Percentiles rank a stretch among this genome's conserved stretches.
phyloP scores from a whole-genome alignment of 1,284 basidiomycete species.

The Sporisorium scitamineum region DNA sequence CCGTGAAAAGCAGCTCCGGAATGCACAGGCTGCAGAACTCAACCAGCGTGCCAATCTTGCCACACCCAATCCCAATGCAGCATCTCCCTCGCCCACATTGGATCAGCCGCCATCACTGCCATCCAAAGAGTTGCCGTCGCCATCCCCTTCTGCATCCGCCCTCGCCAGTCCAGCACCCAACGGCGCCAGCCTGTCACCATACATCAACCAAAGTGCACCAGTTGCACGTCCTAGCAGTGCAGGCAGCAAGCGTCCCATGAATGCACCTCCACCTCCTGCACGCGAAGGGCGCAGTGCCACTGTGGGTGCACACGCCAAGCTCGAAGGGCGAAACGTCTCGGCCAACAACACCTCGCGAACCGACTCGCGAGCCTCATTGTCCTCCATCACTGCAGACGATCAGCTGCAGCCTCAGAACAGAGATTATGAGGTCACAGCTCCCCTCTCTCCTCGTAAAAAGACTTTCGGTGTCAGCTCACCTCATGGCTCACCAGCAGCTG shows the following conservation, averaged over 20 bases:
- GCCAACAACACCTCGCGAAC: constrained; percentile 20
- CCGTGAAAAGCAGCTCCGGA: constrained; percentile 43
- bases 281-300: constrained; percentile 40
- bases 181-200: constrained; percentile 33
- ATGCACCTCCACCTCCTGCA: constrained; percentile 48
- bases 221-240: constrained; percentile 33
- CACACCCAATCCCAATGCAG: background rate
- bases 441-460: constrained; percentile 40
- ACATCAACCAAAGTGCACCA: constrained; percentile 19
- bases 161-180: constrained; percentile 28
- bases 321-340: constrained; percentile 12
- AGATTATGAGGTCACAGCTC: constrained; percentile 26
- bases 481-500: constrained; percentile 14
- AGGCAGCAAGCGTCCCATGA: constrained; percentile 40
- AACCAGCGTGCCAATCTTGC: constrained; percentile 6
- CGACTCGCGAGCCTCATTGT: constrained; percentile 25
- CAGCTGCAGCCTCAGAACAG: constrained; percentile 5
- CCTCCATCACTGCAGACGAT: constrained; percentile 19
- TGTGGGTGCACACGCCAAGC: constrained; percentile 21
- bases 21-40: constrained; percentile 25
- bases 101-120: constrained; percentile 33
- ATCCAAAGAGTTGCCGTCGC: constrained; percentile 22
- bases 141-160: constrained; percentile 17
- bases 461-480: constrained; percentile 14
- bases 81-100: constrained; percentile 6